Base-by-base conservation (phyloP, 2,329 filamentous ascomycete genomes). In the Calcarisporium arbuscula region DNA sequence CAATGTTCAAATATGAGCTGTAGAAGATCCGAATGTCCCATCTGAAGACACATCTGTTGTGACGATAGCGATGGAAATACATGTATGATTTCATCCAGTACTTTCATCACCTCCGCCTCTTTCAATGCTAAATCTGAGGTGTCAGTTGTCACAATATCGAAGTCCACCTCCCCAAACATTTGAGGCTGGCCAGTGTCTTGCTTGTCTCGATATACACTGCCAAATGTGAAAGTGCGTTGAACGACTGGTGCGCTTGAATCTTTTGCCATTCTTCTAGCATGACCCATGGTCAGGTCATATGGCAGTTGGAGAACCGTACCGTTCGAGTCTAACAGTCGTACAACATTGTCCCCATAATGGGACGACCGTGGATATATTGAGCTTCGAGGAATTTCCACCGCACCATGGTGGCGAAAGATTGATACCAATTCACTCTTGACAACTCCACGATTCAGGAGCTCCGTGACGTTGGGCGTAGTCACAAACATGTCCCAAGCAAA, bases 281-380 rank as follows among this genome's bases (percentile, higher is more conserved):
- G 81, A 2, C 90, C 88, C 43, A 96, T 70, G 3, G 88, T 95
- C 16, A 96, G 67, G 56, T 98, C 92, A 50, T 86, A 95, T 0
- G 92, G 92, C n/a, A 98, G 64, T 54, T 98, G 92, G 7, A 96
- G 68, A 2, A 95, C 69, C n/a, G 83, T 90, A 3, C 90, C 92
- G 41, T 81, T 85, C 2, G 79, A 70, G 54, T 95, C 87, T 18
- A 98, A 67, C 11, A 96, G 62, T 41, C 85, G 82, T 12, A 94
- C 84, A 11, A 83, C 81, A 47, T 85, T 85, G 32, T 72, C 53
- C 29, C 68, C 52, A 52, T 95, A 95, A 52, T 90, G 80, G 8
- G 75, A 70, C 1, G 89, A 94, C 28, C 82, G 75, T 2, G 92
- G 92, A 43, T 96, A 87, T 4, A 96, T 65, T 19, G 77, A 71